These are phyloP conservation scores for Pinus taeda DNA, from an alignment of 75 land plant genomes.

Conservation along the genomic window DNA sequence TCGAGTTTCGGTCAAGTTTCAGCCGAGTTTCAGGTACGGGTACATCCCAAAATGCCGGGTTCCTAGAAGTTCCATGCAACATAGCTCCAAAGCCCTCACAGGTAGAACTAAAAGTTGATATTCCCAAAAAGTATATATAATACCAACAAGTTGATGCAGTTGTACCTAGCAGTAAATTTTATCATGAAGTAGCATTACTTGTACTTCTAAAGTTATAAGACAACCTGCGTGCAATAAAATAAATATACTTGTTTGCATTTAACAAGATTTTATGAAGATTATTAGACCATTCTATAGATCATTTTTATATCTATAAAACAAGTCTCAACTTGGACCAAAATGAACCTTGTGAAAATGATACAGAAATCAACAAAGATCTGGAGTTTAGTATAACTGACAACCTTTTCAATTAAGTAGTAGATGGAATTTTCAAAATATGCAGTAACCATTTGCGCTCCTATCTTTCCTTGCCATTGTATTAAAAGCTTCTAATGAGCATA, in stretches of 20 bases:
- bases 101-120: not conserved
- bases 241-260: not conserved
- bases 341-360: not conserved
- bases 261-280: not conserved
- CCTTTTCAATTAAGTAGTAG: no score
- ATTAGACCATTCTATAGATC: not conserved
- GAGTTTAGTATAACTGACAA: no score
- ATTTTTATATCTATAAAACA: not conserved
- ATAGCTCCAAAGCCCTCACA: not conserved
- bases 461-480: not conserved
- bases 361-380: not conserved
- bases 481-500: not conserved
- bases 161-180: not conserved
- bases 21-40: no score
- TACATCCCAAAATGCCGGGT: no score
- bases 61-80: no score
- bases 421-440: no score
- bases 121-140: not conserved
- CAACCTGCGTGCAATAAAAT: not conserved
- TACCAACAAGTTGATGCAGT: no score
- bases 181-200: not conserved
- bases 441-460: no score
- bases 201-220: not conserved
- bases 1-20: no score
- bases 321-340: conserved; percentile 1